Conservation (phyloP, 179 eudicot genomes). For the Nepenthes alata region DNA sequence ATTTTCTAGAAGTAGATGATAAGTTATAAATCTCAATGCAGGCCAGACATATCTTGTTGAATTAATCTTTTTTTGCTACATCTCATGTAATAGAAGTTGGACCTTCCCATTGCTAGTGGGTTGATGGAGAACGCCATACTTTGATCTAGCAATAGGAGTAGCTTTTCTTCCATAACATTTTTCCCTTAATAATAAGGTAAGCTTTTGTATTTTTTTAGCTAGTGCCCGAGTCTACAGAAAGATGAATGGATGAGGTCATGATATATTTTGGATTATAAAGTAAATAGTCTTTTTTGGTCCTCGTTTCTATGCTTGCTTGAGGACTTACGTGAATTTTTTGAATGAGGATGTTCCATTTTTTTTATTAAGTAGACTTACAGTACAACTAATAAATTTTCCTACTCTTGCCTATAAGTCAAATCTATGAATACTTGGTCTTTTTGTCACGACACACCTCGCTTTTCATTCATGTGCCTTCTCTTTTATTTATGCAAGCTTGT, state of each 20-base stretch:
- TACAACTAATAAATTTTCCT: not conserved
- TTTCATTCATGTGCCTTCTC: no score
- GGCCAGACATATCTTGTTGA: not conserved
- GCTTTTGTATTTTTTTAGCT: not conserved
- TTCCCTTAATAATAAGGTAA: not conserved
- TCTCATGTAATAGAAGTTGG: not conserved
- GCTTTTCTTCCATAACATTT: not conserved
- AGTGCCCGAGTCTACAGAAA: not conserved
- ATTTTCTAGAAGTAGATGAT: constrained; percentile 11
- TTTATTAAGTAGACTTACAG: not conserved
- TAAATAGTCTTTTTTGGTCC: not conserved
- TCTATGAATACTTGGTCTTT: no score
- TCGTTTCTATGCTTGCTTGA: constrained; percentile 7
- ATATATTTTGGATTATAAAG: not conserved
- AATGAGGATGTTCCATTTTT: constrained; percentile 7
- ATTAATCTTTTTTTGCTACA: not conserved
- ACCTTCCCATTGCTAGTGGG: not conserved
- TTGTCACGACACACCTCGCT: no score
- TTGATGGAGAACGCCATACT: not conserved
- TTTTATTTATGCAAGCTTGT: no score
- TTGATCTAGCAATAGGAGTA: no score
- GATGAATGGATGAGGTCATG: not conserved
- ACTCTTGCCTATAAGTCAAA: not conserved
- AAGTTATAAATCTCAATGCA: constrained; percentile 9
- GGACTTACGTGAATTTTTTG: constrained; percentile 8